These are phyloP conservation scores for Orobanche coerulescens DNA, from an alignment of 257 asterid species.

Conservation along the genomic window DNA sequence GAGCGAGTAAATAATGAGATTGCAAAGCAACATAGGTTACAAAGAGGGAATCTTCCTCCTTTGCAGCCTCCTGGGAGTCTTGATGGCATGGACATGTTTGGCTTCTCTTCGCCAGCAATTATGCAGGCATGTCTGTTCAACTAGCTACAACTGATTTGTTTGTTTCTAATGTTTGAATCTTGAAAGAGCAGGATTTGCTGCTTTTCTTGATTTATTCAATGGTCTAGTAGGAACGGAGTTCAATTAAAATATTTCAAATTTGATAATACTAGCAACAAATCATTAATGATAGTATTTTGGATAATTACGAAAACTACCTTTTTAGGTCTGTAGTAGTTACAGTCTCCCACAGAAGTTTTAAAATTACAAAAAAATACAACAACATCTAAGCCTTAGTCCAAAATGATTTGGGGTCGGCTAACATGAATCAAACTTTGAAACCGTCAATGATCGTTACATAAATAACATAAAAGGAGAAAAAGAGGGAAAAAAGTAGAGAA, in stretches of 20 bases:
- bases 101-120: slow-evolving; percentile 82
- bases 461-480: no score
- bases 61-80: slow-evolving; percentile 97
- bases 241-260: not conserved
- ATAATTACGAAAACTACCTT: not conserved
- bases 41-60: slow-evolving; percentile 70
- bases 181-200: not conserved
- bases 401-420: no score
- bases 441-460: no score
- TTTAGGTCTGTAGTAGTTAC: not conserved
- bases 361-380: not conserved
- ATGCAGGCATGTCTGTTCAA: slow-evolving; percentile 53
- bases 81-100: slow-evolving; percentile 97
- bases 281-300: not conserved
- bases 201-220: not conserved
- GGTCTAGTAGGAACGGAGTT: not conserved
- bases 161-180: not conserved
- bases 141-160: not conserved
- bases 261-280: not conserved
- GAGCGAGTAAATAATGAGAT: slow-evolving; percentile 90
- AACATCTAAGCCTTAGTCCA: no score
- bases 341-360: not conserved
- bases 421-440: no score
- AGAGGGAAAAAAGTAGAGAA: no score
- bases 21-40: slow-evolving; percentile 70